Conservation (phyloP, 805 yeast genomes). For the Pichia membranifaciens region DNA sequence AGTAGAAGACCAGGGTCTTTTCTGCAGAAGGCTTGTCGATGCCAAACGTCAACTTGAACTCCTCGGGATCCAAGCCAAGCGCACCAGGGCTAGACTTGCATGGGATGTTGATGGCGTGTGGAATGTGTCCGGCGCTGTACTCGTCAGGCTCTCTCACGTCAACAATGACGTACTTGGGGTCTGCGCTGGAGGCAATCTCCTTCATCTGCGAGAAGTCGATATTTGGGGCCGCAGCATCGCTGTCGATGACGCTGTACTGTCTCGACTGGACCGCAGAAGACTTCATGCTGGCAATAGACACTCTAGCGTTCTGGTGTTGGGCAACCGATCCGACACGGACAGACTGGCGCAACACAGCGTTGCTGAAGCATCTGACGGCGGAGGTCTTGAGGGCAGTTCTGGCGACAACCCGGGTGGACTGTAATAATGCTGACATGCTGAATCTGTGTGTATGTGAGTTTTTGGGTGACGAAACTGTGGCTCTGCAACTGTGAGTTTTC, state of each 20-base stretch:
- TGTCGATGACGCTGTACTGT: slow-evolving; percentile 27
- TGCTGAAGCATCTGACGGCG: not conserved
- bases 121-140: slow-evolving; percentile 64
- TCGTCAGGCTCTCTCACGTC: slow-evolving; percentile 95
- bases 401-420: not conserved
- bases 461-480: too few relatives aligned
- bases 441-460: too few relatives aligned
- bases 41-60: slow-evolving; percentile 75
- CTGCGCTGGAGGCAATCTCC: slow-evolving; percentile 38
- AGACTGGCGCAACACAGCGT: not conserved
- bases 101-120: slow-evolving; percentile 82
- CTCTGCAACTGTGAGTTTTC: too few relatives aligned
- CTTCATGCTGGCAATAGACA: not conserved
- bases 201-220: slow-evolving; percentile 30
- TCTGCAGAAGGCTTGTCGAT: slow-evolving; percentile 69
- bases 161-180: slow-evolving; percentile 51
- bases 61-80: slow-evolving; percentile 68
- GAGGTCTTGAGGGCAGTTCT: not conserved
- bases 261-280: not conserved
- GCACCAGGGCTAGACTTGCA: slow-evolving; percentile 92
- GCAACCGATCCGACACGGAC: not conserved
- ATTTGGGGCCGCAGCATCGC: slow-evolving; percentile 28
- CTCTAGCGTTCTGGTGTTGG: not conserved
- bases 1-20: slow-evolving; percentile 79
- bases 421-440: not conserved